A percentile compares a stretch with the other conserved stretches of the same genome.
These are phyloP conservation scores for Lentinula sp. DNA, from an alignment of 768 basidiomycete genomes.

Conservation along the genomic window DNA sequence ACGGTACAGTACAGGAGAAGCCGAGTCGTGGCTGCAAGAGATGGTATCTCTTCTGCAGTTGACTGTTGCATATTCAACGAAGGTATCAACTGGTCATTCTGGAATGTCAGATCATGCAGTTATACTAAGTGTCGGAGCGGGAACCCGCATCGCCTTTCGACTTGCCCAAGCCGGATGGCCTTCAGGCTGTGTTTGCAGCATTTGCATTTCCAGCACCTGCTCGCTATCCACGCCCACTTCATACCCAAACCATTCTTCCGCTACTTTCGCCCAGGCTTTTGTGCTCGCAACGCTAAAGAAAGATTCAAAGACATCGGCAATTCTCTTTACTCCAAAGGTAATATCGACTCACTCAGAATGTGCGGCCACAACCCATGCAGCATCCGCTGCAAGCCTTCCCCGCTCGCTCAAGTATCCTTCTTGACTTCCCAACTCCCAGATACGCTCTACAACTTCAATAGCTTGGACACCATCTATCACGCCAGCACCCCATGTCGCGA, in stretches of 20 bases:
- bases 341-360: constrained; percentile 53
- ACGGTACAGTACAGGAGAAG: no score
- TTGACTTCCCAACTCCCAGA: constrained; percentile 53
- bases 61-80: not conserved
- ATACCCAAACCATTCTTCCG: constrained; percentile 46
- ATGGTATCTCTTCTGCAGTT: no score
- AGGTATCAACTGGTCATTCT: not conserved
- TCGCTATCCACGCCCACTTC: constrained; percentile 53
- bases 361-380: constrained; percentile 50
- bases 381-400: constrained; percentile 57
- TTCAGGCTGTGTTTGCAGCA: constrained; percentile 27
- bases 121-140: constrained; percentile 15
- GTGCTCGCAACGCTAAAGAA: constrained; percentile 36
- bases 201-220: constrained; percentile 35
- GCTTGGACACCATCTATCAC: constrained; percentile 44
- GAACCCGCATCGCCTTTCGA: constrained; percentile 27
- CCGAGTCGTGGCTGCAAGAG: no score
- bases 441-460: constrained; percentile 36
- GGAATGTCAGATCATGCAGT: no score
- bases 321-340: not conserved
- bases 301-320: not conserved
- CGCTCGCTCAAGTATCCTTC: constrained; percentile 67
- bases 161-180: constrained; percentile 45
- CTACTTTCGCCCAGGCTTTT: constrained; percentile 42
- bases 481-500: constrained; percentile 43